Percentiles rank a stretch among this genome's conserved stretches.
phyloP scores from a whole-genome alignment of 2,329 filamentous ascomycete genomes.

The Cadophora sp. region DNA sequence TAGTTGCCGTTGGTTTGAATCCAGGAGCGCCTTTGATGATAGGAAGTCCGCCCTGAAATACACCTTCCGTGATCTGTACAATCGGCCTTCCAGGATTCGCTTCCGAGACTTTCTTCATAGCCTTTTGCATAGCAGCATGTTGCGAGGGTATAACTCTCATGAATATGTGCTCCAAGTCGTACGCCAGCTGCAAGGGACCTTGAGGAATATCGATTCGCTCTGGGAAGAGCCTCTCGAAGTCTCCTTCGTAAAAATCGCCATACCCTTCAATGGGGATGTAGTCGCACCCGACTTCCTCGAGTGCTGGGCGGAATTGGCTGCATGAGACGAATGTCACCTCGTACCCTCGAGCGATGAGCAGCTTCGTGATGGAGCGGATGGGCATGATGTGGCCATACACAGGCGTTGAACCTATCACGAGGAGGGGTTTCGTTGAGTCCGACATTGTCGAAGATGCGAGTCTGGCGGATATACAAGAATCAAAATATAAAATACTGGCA shows the following conservation, averaged over 20 bases:
- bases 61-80: constrained; percentile 52
- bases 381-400: constrained; percentile 36
- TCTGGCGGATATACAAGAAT: neutral
- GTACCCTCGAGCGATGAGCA: constrained; percentile 48
- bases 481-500: too few relatives aligned
- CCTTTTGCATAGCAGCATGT: constrained; percentile 45
- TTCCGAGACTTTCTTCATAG: constrained; percentile 47
- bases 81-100: constrained; percentile 48
- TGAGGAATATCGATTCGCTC: constrained; percentile 33
- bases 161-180: constrained; percentile 47
- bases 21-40: constrained; percentile 50
- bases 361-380: constrained; percentile 31
- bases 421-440: constrained; percentile 28
- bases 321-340: constrained; percentile 52
- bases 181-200: constrained; percentile 44
- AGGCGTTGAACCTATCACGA: constrained; percentile 28
- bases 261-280: constrained; percentile 45
- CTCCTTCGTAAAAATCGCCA: constrained; percentile 40
- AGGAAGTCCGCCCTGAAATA: constrained; percentile 49
- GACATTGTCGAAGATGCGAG: constrained; percentile 13
- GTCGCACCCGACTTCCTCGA: constrained; percentile 49
- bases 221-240: constrained; percentile 37
- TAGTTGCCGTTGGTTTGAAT: constrained; percentile 47
- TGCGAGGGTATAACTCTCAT: constrained; percentile 45
- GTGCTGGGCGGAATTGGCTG: constrained; percentile 45